Conservation (phyloP, 2,329 filamentous ascomycete genomes). For the Pseudopithomyces maydicus region DNA sequence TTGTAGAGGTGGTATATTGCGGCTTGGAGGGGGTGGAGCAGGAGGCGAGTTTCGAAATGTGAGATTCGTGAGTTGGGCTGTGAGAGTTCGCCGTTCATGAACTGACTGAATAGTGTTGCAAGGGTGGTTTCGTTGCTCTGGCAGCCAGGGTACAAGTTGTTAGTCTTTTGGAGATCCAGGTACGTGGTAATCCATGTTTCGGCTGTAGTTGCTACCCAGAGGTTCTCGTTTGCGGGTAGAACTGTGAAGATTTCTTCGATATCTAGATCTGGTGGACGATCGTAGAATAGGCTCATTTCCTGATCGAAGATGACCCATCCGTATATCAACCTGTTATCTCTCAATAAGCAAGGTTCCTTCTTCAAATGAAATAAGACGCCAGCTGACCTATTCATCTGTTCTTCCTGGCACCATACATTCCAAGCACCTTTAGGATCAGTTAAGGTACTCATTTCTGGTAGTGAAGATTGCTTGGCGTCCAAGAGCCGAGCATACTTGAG, state of each 20-base stretch:
- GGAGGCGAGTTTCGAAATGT: constrained; percentile 62
- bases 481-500: constrained; percentile 5
- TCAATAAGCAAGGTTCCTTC: not conserved
- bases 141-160: too few relatives aligned
- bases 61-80: constrained; percentile 51
- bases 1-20: constrained; percentile 65
- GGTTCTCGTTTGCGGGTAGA: constrained; percentile 62
- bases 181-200: constrained; percentile 55
- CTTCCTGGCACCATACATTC: constrained; percentile 56
- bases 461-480: not conserved
- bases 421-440: constrained; percentile 45
- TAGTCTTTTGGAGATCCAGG: not conserved
- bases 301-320: constrained; percentile 75
- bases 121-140: constrained; percentile 56
- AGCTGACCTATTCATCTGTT: constrained; percentile 56
- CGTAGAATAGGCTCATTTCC: constrained; percentile 50
- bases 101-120: constrained; percentile 66
- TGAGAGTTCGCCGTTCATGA: constrained; percentile 64
- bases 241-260: constrained; percentile 66
- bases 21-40: constrained; percentile 68
- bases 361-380: not conserved
- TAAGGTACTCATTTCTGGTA: not conserved
- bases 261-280: constrained; percentile 54
- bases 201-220: constrained; percentile 64
- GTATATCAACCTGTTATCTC: constrained; percentile 61